Evolutionary conservation across 1,284 basidiomycete genomes (phyloP), one percentile per base, ranked within the genome.

Genomic region (Papiliotrema fonsecae): DNA sequence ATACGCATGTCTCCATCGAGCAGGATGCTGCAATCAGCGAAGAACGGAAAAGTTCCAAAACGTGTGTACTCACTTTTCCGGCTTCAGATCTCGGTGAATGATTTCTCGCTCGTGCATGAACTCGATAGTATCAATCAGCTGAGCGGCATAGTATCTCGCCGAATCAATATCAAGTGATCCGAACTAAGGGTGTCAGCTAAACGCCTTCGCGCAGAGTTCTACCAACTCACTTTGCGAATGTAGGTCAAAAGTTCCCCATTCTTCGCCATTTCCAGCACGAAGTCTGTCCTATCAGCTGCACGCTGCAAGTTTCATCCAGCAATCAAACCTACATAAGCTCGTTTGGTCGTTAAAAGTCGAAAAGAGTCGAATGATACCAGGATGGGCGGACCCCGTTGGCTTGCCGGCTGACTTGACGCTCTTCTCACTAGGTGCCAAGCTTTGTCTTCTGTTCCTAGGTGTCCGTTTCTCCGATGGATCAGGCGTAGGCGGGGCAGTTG

Each of bases 51-150:
- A 35, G 9, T 26, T n/a, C 18, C 13, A 13, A 14, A n/a, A 6
- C 18, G 19, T 30, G 32, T 30, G 22, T n/a, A 54, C 67, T 55
- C 50, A 75, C 75, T 96, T 96, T 72, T 96, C 90, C 1, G 91
- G 91, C 73, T 94, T 96, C 35, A 94, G 78, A 72, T 93, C 89
- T 31, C 92, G 84, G 65, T 97, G 92, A 37, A 93, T 85, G 45
- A 97, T 84, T 4, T 86, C 87, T 60, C 85, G 85, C 42, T 79
- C 78, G 67, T 97, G 92, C 80, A 97, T 93, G 72, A 86, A 93
- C 42, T 83, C 83, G 51, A 96, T 76, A 0, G 90, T 87, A 62
- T 92, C 88, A 37, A 92, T 79, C 34, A 96, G 78, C 64, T 94
- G 89, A 0, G 92, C 91, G 2, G 85, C 78, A 67, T 94, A 96